Evolutionary conservation across 441 rosid genomes (phyloP).

Genomic region (Populus trichocarpa): DNA sequence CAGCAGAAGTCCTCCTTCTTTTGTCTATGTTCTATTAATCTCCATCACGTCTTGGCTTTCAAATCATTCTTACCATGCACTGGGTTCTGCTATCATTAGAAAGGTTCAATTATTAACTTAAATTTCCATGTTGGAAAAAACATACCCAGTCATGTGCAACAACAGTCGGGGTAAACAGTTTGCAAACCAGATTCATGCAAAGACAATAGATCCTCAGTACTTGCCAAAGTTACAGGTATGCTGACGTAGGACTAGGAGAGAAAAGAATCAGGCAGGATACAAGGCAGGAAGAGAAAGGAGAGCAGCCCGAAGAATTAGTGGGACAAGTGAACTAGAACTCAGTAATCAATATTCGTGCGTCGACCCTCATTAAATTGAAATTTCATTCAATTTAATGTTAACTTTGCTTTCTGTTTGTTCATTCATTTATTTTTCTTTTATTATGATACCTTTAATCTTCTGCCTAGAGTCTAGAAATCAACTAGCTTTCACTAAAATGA

Average conservation of each 20-base stretch:
- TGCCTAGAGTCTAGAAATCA: slow-evolving; percentile 18
- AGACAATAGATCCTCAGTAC: background rate
- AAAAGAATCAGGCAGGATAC: background rate
- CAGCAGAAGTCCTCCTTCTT: background rate
- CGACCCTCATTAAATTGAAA: background rate
- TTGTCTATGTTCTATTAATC: background rate
- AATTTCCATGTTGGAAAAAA: background rate
- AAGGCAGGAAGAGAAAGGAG: background rate
- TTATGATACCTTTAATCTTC: background rate
- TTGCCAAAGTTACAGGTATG: background rate
- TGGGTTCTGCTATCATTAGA: background rate
- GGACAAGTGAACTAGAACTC: background rate
- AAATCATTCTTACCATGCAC: background rate
- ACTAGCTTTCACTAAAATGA: background rate
- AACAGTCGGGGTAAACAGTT: background rate
- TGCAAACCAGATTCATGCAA: background rate
- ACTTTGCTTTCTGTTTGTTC: background rate
- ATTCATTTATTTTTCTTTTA: background rate
- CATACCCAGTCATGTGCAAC: background rate
- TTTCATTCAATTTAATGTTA: background rate
- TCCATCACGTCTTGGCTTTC: background rate
- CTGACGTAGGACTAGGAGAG: background rate
- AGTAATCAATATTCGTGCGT: background rate
- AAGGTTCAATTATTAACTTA: background rate
- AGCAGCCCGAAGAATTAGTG: background rate